Base-by-base conservation (phyloP, 345 rosid species). In the Eucalyptus cladocalyx region DNA sequence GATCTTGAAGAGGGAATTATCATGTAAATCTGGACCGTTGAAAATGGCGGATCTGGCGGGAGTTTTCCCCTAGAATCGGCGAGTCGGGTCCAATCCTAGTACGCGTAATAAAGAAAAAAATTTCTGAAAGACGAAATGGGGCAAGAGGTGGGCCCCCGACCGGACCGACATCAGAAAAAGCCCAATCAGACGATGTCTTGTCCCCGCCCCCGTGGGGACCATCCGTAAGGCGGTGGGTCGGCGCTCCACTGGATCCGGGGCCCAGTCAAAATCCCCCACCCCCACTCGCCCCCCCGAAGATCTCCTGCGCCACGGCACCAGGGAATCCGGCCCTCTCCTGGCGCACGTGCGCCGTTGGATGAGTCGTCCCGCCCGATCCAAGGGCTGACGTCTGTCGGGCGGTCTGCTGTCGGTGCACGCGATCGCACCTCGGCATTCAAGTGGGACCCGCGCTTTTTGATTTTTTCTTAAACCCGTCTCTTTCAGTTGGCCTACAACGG, bases 231-330 rank as follows among this genome's bases (percentile, higher is more conserved):
- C 40, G 80, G 40, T 32, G 43, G 81, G 81, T 18, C 81, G 81
- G 26, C 81, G 81, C 43, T 34, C 43, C 47, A 6, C 42, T 40
- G 16, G 42, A 21, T 40, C 83, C 15, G 83, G 83, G 80, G 47
- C 83, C 83, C 47, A 11, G 30, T 40, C 45, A 6, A 23, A 72
- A 32, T 4, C 18, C 34, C 3, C 2, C 11, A 0, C 72, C 19
- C 17, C 2, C 10, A 0, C 65, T 8, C 51, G n/a, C 2, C 0
- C 8, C n/a, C 32, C 67, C 28, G 1, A 1, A 12, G 19, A 65
- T 30, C 32, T 62, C 72, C 72, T n/a, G 37, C 76, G 76, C 21
- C 40, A n/a, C 76, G 40, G 5, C 18, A 18, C 24, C 23, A 32
- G 37, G 42, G 18, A 9, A 17, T 17, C 80, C 0, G 11, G 80